Evolutionary conservation across 768 basidiomycete genomes (phyloP), one percentile per base, ranked within the genome.

Genomic region (Mycena sanguinolenta): DNA sequence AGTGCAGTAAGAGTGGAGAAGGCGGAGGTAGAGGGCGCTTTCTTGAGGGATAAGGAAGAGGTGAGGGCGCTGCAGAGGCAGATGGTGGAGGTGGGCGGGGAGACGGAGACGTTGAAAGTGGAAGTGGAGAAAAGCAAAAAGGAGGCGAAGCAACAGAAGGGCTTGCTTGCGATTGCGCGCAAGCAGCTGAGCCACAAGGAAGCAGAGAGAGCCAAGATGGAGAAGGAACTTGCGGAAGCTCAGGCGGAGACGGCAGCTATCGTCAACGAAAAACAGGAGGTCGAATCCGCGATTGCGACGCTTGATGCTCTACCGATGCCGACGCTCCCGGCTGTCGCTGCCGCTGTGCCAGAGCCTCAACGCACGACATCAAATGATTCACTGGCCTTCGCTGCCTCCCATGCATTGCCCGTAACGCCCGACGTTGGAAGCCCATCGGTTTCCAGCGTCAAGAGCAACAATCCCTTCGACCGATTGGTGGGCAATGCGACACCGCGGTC

Each of bases 131-230:
- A 94, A 82, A 79, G 88, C 46, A 96, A 91, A 84, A 99, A 95
- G 82, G 97, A 98, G 60, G 95, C 94, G 2, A 93, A 97, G 79
- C 95, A 98, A 77, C 97, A 98, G 83, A 98, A 95, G 79, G 98
- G 98, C 13, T 85, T 97, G 72, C 86, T 97, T 27, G 96, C 96
- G 6, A 97, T 99, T 78, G 94, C 95, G 7, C 92, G 92, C 84
- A 99, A 99, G 80, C 98, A 99, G 82, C 84, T 99, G 30, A 88
- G 88, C 28, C 89, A 93, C 6, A 92, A 95, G 71, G 97, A 99
- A 79, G 84, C 87, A 0, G 94, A 95, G 75, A 89, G 87, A 65
- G 88, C 86, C 17, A 93, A 89, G 78, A 84, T 84, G 13, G 88
- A 92, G 74, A 89, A 89, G 76, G 95, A 96, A 73, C 81, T 94